Percentiles rank a stretch among this genome's conserved stretches.
phyloP scores from a whole-genome alignment of 176 grass and related monocot genomes.

The Zoysia japonica region DNA sequence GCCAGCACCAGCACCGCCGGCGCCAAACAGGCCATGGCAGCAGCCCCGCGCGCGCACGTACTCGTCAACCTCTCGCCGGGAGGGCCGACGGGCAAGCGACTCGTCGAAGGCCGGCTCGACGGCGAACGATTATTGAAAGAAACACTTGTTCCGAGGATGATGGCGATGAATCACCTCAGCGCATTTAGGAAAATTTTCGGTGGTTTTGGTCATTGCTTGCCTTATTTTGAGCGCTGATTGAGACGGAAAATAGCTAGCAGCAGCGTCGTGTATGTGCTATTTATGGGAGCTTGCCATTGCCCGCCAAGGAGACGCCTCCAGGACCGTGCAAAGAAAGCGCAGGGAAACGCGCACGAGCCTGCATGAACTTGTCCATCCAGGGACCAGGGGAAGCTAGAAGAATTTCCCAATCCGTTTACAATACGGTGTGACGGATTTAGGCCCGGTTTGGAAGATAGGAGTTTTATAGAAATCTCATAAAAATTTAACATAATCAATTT shows the following conservation, averaged over 20 bases:
- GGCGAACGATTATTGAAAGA: background rate
- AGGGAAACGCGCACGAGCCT: background rate
- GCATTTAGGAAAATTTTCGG: background rate
- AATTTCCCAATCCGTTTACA: background rate
- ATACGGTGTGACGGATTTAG: too few species aligned
- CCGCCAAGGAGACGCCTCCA: background rate
- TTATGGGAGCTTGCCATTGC: background rate
- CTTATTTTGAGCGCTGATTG: constrained; percentile 30
- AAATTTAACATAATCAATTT: too few species aligned
- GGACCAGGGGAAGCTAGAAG: background rate
- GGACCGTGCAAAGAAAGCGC: constrained; percentile 5
- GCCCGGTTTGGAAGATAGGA: too few species aligned
- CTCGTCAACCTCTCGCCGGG: background rate
- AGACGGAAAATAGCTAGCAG: constrained; percentile 10
- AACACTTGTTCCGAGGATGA: background rate
- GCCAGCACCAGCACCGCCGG: background rate
- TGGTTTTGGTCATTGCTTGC: background rate
- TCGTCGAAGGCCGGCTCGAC: background rate
- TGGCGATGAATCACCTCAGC: background rate
- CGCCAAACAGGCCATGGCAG: background rate
- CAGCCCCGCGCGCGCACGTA: background rate
- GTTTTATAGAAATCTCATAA: too few species aligned
- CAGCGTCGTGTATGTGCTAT: background rate
- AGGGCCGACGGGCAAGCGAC: background rate
- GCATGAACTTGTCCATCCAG: constrained; percentile 6